Percentiles rank a stretch among this genome's conserved stretches.
phyloP scores from a whole-genome alignment of 1,284 basidiomycete genomes.

The Sporisorium graminicola region DNA sequence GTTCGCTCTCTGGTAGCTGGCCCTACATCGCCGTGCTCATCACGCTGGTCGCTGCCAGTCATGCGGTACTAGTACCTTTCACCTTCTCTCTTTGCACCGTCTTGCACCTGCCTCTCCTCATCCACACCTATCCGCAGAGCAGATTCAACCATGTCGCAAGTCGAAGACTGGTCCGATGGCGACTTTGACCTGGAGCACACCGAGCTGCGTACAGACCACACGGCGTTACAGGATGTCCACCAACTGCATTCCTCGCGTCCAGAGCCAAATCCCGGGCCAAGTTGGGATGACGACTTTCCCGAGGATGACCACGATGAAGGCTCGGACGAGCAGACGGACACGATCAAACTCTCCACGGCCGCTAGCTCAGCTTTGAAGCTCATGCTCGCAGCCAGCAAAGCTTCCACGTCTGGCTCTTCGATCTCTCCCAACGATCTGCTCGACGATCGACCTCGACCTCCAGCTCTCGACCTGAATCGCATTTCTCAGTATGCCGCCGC shows the following conservation, averaged over 20 bases:
- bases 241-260: background rate
- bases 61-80: constrained; percentile 2
- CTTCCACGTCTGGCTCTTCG: constrained; percentile 10
- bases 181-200: constrained; percentile 50
- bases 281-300: constrained; percentile 26
- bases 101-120: background rate
- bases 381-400: constrained; percentile 38
- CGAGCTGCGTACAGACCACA: constrained; percentile 35
- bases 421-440: constrained; percentile 11
- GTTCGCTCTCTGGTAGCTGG: background rate
- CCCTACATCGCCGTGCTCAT: background rate
- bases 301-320: constrained; percentile 22
- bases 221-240: constrained; percentile 29
- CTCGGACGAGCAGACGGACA: constrained; percentile 49
- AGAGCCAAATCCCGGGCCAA: constrained; percentile 15
- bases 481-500: constrained; percentile 13
- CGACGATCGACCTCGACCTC: constrained; percentile 30
- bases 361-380: constrained; percentile 43
- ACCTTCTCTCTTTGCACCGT: background rate
- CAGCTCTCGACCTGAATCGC: constrained; percentile 23
- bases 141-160: constrained; percentile 24
- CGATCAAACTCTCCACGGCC: constrained; percentile 46
- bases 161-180: constrained; percentile 50
- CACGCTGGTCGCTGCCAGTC: background rate
- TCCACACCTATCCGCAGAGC: background rate